Conservation (phyloP, 83 land plant species). For the Diphasiastrum complanatum region DNA sequence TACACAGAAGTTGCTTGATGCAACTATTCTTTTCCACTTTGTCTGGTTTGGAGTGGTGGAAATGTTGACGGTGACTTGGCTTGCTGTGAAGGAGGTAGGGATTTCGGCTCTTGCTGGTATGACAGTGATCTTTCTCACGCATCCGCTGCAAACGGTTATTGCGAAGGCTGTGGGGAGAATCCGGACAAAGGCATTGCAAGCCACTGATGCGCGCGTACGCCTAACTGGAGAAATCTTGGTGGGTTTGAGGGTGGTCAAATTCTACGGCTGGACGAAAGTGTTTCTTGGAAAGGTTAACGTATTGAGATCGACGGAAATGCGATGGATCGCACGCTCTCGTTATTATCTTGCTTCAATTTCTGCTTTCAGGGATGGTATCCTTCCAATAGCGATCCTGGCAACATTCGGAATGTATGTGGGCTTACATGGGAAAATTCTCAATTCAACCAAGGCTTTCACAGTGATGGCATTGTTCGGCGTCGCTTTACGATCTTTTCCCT, state of each 20-base stretch:
- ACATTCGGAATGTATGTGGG: slow-evolving; percentile 33
- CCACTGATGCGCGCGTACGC: slow-evolving; percentile 30
- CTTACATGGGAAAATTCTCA: slow-evolving; percentile 23
- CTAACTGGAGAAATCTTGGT: slow-evolving; percentile 19
- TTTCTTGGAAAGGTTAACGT: slow-evolving; percentile 23
- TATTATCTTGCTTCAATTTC: slow-evolving; percentile 23
- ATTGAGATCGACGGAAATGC: slow-evolving; percentile 18
- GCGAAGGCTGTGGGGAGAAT: slow-evolving; percentile 16
- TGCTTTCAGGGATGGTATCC: slow-evolving; percentile 27
- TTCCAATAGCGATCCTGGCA: slow-evolving; percentile 25
- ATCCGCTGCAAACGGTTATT: slow-evolving; percentile 17
- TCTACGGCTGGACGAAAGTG: slow-evolving; percentile 33
- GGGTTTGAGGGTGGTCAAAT: slow-evolving; percentile 37
- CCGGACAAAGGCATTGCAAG: slow-evolving; percentile 21
- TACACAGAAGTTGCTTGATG: slow-evolving; percentile 34
- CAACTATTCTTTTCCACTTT: slow-evolving; percentile 12
- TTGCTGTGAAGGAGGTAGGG: slow-evolving; percentile 21
- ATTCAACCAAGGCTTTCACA: slow-evolving; percentile 28
- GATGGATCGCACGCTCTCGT: slow-evolving; percentile 26
- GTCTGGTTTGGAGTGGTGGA: slow-evolving; percentile 15
- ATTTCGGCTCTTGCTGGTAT: slow-evolving; percentile 25
- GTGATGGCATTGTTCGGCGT: slow-evolving; percentile 31
- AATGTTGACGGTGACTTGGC: slow-evolving; percentile 10
- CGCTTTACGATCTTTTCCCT: slow-evolving; percentile 9
- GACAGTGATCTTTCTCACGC: slow-evolving; percentile 20